A percentile compares a stretch with the other conserved stretches of the same genome.
These are phyloP conservation scores for Circinella minor DNA, from an alignment of 371 early-diverging fungal genomes.

Conservation along the genomic window DNA sequence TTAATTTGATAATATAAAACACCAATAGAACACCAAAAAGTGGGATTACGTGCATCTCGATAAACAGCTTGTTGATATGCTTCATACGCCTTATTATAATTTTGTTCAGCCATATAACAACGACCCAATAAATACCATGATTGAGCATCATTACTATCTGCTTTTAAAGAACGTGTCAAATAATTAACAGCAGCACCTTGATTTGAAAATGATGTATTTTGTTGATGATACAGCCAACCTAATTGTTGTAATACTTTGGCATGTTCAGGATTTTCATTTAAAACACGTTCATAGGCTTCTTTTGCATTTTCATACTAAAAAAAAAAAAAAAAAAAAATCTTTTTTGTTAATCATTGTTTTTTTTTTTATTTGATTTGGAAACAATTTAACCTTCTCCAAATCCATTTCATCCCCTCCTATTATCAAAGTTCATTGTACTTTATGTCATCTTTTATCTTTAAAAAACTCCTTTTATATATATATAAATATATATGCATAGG, in stretches of 20 bases:
- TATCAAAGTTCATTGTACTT: neutral
- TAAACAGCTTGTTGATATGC: conserved; percentile 97
- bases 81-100: conserved; percentile 95
- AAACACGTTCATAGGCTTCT: conserved; percentile 92
- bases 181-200: conserved; percentile 84
- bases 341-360: too few species aligned
- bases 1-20: conserved; percentile 96
- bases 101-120: conserved; percentile 95
- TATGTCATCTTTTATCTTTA: neutral
- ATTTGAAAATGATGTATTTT: conserved; percentile 76
- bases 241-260: conserved; percentile 97
- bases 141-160: conserved; percentile 89
- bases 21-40: conserved; percentile 99
- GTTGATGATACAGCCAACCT: conserved; percentile 94
- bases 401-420: too few species aligned
- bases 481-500: neutral
- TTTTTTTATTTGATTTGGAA: too few species aligned
- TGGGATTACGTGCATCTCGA: conserved; percentile 92
- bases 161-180: conserved; percentile 82
- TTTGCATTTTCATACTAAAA: conserved; percentile 75
- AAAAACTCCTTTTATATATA: too few species aligned
- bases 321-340: too few species aligned
- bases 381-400: too few species aligned
- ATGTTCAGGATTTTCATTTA: conserved; percentile 88
- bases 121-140: conserved; percentile 96